Percentiles rank a stretch among this genome's conserved stretches.
These are phyloP conservation scores for Onygena corvina DNA, from an alignment of 2,329 filamentous ascomycete species.

Conservation along the genomic window DNA sequence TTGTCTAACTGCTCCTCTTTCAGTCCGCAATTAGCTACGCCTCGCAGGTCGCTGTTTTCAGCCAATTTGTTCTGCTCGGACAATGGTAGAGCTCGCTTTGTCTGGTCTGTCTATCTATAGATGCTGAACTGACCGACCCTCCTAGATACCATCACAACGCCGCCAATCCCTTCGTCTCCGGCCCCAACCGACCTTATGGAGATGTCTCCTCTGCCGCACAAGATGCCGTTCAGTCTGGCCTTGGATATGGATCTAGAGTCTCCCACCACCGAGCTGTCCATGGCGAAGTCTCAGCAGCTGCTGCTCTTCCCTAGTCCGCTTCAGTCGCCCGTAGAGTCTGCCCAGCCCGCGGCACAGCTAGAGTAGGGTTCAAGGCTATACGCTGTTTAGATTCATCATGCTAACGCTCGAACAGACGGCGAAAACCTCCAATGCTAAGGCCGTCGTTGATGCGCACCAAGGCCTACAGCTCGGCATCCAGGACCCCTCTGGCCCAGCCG, in stretches of 20 bases:
- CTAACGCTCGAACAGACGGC: conserved; percentile 40
- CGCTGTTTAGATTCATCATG: background rate
- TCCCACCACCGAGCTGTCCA: conserved; percentile 51
- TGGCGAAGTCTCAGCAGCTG: conserved; percentile 30
- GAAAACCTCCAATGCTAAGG: conserved; percentile 56
- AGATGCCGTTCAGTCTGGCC: conserved; percentile 52
- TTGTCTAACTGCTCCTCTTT: conserved; percentile 18
- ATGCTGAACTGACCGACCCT: conserved; percentile 21
- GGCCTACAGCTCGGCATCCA: conserved; percentile 55
- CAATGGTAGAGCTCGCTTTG: conserved; percentile 25
- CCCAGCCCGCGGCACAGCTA: conserved; percentile 19
- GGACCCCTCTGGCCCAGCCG: conserved; percentile 48
- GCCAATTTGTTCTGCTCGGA: conserved; percentile 52
- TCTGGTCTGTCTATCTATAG: background rate
- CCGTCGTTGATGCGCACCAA: conserved; percentile 66
- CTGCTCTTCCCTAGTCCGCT: conserved; percentile 29
- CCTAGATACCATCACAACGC: conserved; percentile 67
- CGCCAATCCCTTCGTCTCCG: conserved; percentile 71
- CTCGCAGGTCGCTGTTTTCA: conserved; percentile 73
- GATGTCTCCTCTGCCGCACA: conserved; percentile 84
- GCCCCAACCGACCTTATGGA: conserved; percentile 73
- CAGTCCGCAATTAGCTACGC: conserved; percentile 72
- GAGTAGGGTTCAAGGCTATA: conserved; percentile 22
- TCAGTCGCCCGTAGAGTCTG: conserved; percentile 27
- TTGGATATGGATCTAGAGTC: conserved; percentile 56